Conservation (phyloP, 75 land plant species). For the Sequoia sempervirens region DNA sequence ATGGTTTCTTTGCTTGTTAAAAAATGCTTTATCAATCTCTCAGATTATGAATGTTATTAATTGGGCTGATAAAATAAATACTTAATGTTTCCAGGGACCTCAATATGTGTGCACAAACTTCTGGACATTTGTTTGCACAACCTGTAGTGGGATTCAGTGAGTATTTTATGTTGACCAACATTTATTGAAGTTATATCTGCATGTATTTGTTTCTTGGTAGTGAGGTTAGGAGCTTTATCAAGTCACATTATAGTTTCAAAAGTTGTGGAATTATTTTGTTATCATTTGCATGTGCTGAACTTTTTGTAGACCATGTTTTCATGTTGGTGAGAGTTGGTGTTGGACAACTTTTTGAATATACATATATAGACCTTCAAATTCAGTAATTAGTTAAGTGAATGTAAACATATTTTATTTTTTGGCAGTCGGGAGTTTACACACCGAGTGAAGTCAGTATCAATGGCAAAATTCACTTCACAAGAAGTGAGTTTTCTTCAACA, state of each 20-base stretch:
- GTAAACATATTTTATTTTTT: background rate
- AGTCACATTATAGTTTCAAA: background rate
- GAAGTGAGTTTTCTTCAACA: slow-evolving; percentile 78
- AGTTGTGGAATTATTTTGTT: background rate
- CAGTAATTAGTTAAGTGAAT: background rate
- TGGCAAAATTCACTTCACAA: slow-evolving; percentile 92
- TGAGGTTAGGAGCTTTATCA: background rate
- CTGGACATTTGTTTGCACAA: slow-evolving; percentile 90
- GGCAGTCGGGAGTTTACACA: slow-evolving; percentile 98
- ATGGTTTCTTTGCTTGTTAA: background rate
- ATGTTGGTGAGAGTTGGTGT: background rate
- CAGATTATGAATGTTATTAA: background rate
- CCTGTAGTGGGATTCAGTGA: slow-evolving; percentile 98
- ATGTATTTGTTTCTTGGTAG: background rate
- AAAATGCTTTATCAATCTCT: background rate
- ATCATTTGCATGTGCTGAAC: background rate
- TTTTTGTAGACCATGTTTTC: background rate
- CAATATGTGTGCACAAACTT: slow-evolving; percentile 98
- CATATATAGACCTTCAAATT: background rate
- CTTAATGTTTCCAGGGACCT: slow-evolving; percentile 64
- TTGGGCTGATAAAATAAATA: background rate
- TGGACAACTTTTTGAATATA: background rate
- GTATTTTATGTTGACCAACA: slow-evolving; percentile 16
- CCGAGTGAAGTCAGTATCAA: slow-evolving; percentile 94
- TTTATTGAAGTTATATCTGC: background rate